Evolutionary conservation across 176 grass and related monocot species (phyloP), one percentile per base, ranked within the genome.

Genomic region (Bolboschoenus planiculmis): DNA sequence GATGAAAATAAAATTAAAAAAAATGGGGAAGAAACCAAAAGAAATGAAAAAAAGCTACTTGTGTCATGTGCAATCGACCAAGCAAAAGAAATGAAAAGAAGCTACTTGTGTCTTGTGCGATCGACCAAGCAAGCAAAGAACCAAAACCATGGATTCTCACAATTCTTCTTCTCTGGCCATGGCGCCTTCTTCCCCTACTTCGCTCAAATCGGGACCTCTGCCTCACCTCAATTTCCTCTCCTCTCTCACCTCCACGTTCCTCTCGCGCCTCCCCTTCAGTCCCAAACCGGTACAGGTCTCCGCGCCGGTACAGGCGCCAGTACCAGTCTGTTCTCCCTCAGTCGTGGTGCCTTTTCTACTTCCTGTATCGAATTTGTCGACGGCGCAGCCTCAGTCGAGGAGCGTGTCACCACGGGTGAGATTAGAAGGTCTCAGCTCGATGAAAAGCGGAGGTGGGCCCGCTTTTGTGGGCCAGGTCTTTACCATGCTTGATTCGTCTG

Each of bases 401-500:
- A 86, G 84, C 54, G 62, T 86, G 63, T n/a, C 80, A 18, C 42
- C 88, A 4, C 84, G 84, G 46, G 71, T 84, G 71, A 86, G 80
- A 77, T 80, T 90, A 47, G 88, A 90, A 27, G 80, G 84, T 16
- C 79, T 86, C 24, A 78, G 72, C 39, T 84, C 88, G 11, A 84
- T 39, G 16, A 64, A 27, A 16, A 82, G 89, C 34, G 74, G 84
- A 67, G 85, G 82, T 34, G 96, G 92, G 0, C 92, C 92, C 2
- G 96, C 89, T 20, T 99, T 99, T 79, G 96, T 99, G 21, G 96
- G 96, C 30, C 96, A 93, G 86, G 92, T 99, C 15, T 99, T 93
- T 78, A 95, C 90, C 64, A 93, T 95, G 92, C 89, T 99, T 40
- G 96, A 99, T 88, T 92, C 92, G 16, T 99, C 92, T 23, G 96